These are phyloP conservation scores for Neofusicoccum ribis DNA, from an alignment of 2,329 filamentous ascomycete species.

Conservation along the genomic window DNA sequence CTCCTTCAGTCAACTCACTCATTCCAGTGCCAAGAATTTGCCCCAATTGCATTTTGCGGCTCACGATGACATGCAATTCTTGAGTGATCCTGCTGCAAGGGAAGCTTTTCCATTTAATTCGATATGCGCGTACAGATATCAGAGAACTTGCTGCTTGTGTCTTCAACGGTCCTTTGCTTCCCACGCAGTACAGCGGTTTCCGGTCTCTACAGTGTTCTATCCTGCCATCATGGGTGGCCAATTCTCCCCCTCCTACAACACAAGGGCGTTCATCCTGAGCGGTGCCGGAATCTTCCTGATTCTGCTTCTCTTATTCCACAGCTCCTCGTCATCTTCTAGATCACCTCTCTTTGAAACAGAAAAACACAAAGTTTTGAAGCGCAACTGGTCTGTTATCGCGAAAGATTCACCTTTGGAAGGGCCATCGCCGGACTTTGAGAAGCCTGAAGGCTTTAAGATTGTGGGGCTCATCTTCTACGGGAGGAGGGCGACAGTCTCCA, in stretches of 20 bases:
- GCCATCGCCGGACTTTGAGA: slow-evolving; percentile 25
- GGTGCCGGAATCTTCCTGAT: background rate
- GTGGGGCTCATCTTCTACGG: slow-evolving; percentile 43
- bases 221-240: too few species aligned
- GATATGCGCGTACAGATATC: too few species aligned
- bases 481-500: slow-evolving; percentile 33
- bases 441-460: slow-evolving; percentile 38
- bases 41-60: too few species aligned
- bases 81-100: too few species aligned
- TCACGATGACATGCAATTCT: too few species aligned
- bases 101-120: too few species aligned
- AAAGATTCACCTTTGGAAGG: slow-evolving; percentile 26
- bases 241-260: background rate
- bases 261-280: background rate
- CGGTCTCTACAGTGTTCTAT: too few species aligned
- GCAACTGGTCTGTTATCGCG: slow-evolving; percentile 43
- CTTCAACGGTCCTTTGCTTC: too few species aligned
- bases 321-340: background rate
- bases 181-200: too few species aligned
- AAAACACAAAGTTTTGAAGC: background rate
- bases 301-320: background rate
- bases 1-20: too few species aligned
- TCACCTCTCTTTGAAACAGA: background rate
- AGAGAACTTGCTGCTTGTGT: too few species aligned
- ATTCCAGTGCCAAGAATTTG: too few species aligned